phyloP scores from a whole-genome alignment of 345 rosid genomes.

The Xanthoceras sorbifolium region DNA sequence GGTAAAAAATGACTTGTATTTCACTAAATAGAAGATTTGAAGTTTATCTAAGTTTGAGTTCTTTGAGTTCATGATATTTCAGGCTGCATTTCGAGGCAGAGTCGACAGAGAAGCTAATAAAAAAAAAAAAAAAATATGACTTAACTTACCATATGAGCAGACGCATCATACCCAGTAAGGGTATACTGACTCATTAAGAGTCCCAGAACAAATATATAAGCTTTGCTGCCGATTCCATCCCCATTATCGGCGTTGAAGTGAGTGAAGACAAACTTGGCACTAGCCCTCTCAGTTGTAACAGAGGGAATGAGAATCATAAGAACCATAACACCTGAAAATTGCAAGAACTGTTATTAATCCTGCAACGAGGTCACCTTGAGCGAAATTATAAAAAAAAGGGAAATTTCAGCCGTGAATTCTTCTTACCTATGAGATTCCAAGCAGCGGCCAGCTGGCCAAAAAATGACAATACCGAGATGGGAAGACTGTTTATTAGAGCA shows the following conservation, averaged over 20 bases:
- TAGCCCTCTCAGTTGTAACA: constrained; percentile 79
- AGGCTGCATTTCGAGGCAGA: background rate
- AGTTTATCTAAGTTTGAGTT: background rate
- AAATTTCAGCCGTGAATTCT: constrained; percentile 12
- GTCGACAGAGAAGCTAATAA: background rate
- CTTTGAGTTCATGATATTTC: background rate
- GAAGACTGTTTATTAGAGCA: constrained; percentile 79
- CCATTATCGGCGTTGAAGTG: constrained; percentile 81
- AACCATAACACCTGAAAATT: constrained; percentile 65
- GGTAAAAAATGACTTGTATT: background rate
- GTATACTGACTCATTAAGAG: constrained; percentile 97
- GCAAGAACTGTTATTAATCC: constrained; percentile 1
- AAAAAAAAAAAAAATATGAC: constrained; percentile 1
- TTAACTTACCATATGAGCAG: constrained; percentile 88
- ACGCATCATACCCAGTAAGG: constrained; percentile 88
- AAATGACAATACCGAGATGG: constrained; percentile 76
- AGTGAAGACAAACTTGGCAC: constrained; percentile 85
- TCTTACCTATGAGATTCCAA: constrained; percentile 83
- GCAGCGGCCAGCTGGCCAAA: constrained; percentile 90
- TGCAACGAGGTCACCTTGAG: background rate
- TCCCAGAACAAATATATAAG: constrained; percentile 83
- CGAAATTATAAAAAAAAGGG: background rate
- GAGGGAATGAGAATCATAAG: constrained; percentile 78
- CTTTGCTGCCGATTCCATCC: constrained; percentile 60
- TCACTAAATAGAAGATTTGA: background rate